Base-by-base conservation (phyloP, 2,329 filamentous ascomycete genomes). In the Trichoderma polysporum region DNA sequence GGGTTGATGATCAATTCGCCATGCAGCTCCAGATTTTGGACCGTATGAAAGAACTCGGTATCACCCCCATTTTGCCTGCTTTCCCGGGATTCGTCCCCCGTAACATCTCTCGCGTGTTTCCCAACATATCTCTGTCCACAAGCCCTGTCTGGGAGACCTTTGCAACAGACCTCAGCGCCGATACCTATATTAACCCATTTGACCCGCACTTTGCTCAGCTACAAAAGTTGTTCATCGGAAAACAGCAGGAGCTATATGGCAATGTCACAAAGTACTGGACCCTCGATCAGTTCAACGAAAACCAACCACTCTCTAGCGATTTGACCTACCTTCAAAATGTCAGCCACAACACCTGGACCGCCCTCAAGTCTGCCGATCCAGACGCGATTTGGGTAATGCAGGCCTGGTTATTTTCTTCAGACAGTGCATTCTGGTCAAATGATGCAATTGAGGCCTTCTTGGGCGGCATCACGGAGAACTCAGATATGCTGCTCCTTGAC, bases 221-320 rank as follows among this genome's bases (percentile, higher is more conserved):
- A 3, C 83, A 85, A 68, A 75, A 76, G 31, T 79, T 75, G 39
- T 83, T 84, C 66, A 79, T 85, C 19, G 66, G 69, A 13, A 83
- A 83, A 68, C 83, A 85, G 70, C 74, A 75, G 6, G 74, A 74
- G 6, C 77, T 78, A 13, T 84, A 82, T 68, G 83, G 83, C 3
- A 81, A 84, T 64, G 77, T 84, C 39, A 81, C 79, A 1, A 74
- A 76, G 49, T 79, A 84, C 65, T 85, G 83, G 69, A 83, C 83
- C 0, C 75, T 85, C 3, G 83, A 85, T 69, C 83, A 85, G 70
- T 85, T 82, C 72, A 85, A 85, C 66, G 83, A 85, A 70, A 84
- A 84, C 66, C 74, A 80, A 50, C 83, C 83, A 0, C 77, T 73
- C 50, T 84, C 82, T 4, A 80, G 81, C 7, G 80, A 84, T 58